phyloP scores from a whole-genome alignment of 257 asterid genomes.

The Solanum bulbocastanum region DNA sequence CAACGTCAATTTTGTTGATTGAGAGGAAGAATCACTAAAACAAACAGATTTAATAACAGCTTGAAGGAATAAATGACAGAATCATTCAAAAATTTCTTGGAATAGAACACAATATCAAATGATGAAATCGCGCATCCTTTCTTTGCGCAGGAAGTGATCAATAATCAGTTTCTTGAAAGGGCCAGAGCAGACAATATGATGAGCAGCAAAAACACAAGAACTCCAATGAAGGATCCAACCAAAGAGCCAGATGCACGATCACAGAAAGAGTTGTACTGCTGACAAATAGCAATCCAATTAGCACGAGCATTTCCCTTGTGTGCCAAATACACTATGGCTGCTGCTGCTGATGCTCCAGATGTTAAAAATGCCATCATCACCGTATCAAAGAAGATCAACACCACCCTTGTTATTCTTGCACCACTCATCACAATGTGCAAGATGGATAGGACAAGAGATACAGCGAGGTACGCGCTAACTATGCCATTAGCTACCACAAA shows the following conservation, averaged over 20 bases:
- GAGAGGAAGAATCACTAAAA: neutral
- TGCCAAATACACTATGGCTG: slow-evolving; percentile 59
- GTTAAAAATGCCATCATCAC: slow-evolving; percentile 43
- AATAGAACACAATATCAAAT: neutral
- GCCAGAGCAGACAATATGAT: slow-evolving; percentile 46
- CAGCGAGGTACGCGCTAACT: slow-evolving; percentile 41
- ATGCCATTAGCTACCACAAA: slow-evolving; percentile 53
- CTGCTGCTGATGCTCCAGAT: slow-evolving; percentile 74
- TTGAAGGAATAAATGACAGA: neutral
- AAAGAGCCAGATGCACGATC: slow-evolving; percentile 66
- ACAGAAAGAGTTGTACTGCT: slow-evolving; percentile 49
- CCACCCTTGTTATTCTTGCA: slow-evolving; percentile 36
- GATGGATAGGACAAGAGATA: slow-evolving; percentile 53
- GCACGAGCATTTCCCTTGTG: slow-evolving; percentile 47
- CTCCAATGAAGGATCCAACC: slow-evolving; percentile 59
- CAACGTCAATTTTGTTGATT: neutral
- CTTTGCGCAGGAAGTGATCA: neutral
- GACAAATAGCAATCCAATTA: slow-evolving; percentile 51
- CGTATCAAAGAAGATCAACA: slow-evolving; percentile 54
- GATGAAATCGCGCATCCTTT: neutral
- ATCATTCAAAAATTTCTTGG: neutral
- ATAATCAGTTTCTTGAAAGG: slow-evolving; percentile 22
- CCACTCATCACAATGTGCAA: slow-evolving; percentile 56
- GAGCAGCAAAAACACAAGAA: slow-evolving; percentile 44
- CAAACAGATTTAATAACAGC: neutral